Evolutionary conservation across 805 yeast genomes (phyloP).

Genomic region (Saturnispora mendoncae): DNA sequence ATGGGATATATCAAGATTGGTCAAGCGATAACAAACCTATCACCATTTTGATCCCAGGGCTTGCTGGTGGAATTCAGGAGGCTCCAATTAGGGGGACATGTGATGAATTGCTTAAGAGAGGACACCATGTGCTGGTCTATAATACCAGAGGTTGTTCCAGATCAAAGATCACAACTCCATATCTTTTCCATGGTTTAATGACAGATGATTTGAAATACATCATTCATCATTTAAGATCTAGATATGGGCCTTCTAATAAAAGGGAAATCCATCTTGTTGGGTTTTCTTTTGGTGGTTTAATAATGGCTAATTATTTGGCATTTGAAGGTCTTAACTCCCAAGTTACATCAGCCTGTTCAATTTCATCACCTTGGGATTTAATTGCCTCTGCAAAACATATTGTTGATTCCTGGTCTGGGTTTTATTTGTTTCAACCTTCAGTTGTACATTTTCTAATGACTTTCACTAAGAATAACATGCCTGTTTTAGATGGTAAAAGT

Average conservation of each 20-base stretch:
- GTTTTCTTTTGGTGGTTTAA: constrained; percentile 64
- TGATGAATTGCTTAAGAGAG: constrained; percentile 32
- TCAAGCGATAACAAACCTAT: constrained; percentile 41
- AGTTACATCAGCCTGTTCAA: constrained; percentile 47
- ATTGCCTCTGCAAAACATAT: constrained; percentile 43
- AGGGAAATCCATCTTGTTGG: constrained; percentile 62
- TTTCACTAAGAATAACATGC: constrained; percentile 36
- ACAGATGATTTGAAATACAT: constrained; percentile 61
- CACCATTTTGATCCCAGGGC: constrained; percentile 57
- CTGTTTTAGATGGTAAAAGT: constrained; percentile 27
- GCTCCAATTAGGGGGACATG: constrained; percentile 55
- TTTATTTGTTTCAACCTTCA: constrained; percentile 33
- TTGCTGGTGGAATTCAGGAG: constrained; percentile 77
- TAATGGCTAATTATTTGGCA: constrained; percentile 59
- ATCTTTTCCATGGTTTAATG: constrained; percentile 56
- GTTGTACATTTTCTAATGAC: constrained; percentile 35
- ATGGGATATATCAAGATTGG: constrained; percentile 26
- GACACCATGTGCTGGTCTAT: constrained; percentile 48
- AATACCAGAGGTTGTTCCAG: constrained; percentile 74
- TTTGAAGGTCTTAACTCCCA: constrained; percentile 49
- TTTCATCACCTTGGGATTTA: constrained; percentile 72
- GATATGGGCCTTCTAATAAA: constrained; percentile 35
- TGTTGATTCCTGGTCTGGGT: constrained; percentile 31
- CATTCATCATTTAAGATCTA: constrained; percentile 38
- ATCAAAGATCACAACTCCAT: constrained; percentile 61